phyloP scores from a whole-genome alignment of 2,329 filamentous ascomycete genomes.

The Coleophoma eucalyptorum region DNA sequence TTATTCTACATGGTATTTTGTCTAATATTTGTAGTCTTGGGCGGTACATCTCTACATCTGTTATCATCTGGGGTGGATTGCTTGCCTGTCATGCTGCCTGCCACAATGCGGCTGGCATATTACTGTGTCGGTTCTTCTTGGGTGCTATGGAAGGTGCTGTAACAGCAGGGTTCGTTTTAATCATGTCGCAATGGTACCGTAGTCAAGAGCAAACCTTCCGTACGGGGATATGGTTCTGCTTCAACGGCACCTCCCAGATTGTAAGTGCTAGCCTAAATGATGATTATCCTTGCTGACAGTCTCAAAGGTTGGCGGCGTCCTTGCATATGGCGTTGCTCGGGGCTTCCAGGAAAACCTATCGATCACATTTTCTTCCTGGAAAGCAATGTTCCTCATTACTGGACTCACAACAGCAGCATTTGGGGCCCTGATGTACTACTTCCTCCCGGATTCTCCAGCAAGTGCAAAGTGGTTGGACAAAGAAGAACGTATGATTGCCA shows the following conservation, averaged over 20 bases:
- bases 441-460: neutral
- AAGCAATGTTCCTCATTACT: slow-evolving; percentile 1
- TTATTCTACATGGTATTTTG: no score
- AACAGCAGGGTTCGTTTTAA: slow-evolving; percentile 60
- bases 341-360: no score
- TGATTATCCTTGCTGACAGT: no score
- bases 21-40: no score
- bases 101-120: slow-evolving; percentile 51
- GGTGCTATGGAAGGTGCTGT: slow-evolving; percentile 63
- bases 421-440: no score
- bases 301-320: neutral
- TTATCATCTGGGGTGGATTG: slow-evolving; percentile 37
- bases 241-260: neutral
- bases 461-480: slow-evolving; percentile 20
- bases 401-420: neutral
- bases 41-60: no score
- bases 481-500: slow-evolving; percentile 37
- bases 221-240: slow-evolving; percentile 2
- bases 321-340: slow-evolving; percentile 2
- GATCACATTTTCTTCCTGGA: neutral
- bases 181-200: slow-evolving; percentile 63
- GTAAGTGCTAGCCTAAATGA: no score
- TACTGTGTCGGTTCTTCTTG: slow-evolving; percentile 60
- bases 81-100: slow-evolving; percentile 58
- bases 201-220: neutral